These are phyloP conservation scores for Microthyrium microscopicum DNA, from an alignment of 2,329 filamentous ascomycete genomes.

Conservation along the genomic window DNA sequence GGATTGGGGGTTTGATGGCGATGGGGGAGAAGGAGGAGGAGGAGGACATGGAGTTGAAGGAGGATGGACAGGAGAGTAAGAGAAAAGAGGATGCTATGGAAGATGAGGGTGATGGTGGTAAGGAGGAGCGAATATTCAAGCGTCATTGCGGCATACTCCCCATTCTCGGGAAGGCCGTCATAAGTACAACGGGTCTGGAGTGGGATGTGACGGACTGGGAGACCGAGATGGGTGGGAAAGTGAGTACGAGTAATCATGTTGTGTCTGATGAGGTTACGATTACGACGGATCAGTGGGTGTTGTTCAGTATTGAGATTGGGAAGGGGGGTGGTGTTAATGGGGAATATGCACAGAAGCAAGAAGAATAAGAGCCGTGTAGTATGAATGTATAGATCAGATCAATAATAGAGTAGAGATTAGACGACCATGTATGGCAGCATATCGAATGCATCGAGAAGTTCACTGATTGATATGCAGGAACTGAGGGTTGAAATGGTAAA, in stretches of 20 bases:
- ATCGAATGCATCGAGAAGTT: too few relatives aligned
- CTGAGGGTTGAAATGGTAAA: too few relatives aligned
- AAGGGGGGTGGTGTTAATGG: too few relatives aligned
- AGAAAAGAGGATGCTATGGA: slow-evolving; percentile 10
- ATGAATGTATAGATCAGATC: too few relatives aligned
- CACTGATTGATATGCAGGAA: too few relatives aligned
- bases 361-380: too few relatives aligned
- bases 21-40: slow-evolving; percentile 7
- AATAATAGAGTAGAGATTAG: too few relatives aligned
- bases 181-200: slow-evolving; percentile 65
- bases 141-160: slow-evolving; percentile 79
- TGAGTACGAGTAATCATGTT: slow-evolving; percentile 34
- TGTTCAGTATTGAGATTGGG: slow-evolving; percentile 35
- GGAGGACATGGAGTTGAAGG: too few relatives aligned
- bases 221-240: slow-evolving; percentile 34
- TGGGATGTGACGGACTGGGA: slow-evolving; percentile 82
- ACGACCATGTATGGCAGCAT: too few relatives aligned
- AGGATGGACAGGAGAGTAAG: slow-evolving; percentile 22
- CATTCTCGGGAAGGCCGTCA: slow-evolving; percentile 58
- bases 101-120: too few relatives aligned
- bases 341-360: too few relatives aligned
- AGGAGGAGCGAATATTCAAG: slow-evolving; percentile 36
- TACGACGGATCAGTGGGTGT: slow-evolving; percentile 23
- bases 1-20: slow-evolving; percentile 45
- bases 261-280: slow-evolving; percentile 23